Base-by-base conservation (phyloP, 345 rosid species). In the Jatropha curcas region DNA sequence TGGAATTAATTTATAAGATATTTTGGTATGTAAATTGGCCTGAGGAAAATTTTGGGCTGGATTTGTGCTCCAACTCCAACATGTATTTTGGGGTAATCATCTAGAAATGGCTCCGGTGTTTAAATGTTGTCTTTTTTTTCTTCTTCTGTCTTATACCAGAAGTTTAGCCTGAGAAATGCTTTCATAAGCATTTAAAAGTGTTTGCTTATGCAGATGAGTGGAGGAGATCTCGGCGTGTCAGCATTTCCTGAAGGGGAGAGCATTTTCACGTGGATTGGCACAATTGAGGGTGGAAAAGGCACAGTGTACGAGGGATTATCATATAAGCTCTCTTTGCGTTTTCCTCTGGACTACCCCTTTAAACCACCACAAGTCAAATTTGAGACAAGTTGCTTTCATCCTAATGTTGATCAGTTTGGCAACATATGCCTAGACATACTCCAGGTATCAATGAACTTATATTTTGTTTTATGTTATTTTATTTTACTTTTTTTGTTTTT, bases 361-460 rank as follows among this genome's bases (percentile, higher is more conserved):
- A 78, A 78, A 64, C 77, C 81, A 22, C 77, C 81, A 14, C 74
- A 78, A 55, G 77, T 78, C 60, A 78, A 73, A 62, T 78, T 78
- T 53, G 81, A 73, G 56, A 73, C 77, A 16, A 62, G 19, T 13
- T 78, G 81, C 71, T 78, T 78, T 63, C 81, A 78, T 56, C 81
- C 77, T 19, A 78, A 78, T 68, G 81, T 78, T 9, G 81, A 78
- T 73, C 77, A 72, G 55, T 78, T 68, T 63, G 81, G 81, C 66
- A 78, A 73, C 71, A 78, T 78, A 68, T 78, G 81, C 67, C 81
- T 78, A 24, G 81, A 78, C 70, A 78, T 78, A 63, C 81, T 78
- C 25, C 81, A 78, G 81, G 81, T 78, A 68, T 16, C 41, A 46
- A 60, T 35, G 39, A 53, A 17, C 31, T 35, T 39, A 27, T 53